Percentiles rank a stretch among this genome's conserved stretches.
Evolutionary conservation across 2,329 filamentous ascomycete species (phyloP).

Genomic region (Tolypocladium album): DNA sequence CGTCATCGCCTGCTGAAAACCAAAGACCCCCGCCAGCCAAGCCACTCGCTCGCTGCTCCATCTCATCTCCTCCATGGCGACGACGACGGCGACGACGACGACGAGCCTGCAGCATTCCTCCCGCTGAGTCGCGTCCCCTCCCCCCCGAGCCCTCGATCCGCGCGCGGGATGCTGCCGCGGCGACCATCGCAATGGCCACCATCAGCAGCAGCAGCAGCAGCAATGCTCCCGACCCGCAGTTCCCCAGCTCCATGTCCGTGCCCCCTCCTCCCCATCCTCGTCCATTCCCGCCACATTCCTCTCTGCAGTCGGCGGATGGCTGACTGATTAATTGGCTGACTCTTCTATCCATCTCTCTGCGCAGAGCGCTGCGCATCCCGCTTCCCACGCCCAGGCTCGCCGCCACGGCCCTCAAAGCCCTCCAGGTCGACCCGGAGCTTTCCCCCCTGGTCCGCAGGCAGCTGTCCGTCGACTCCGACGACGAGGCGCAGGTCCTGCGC

Average conservation of each 20-base stretch:
- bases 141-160: not conserved
- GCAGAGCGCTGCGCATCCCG: conserved; percentile 64
- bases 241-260: conserved; percentile 54
- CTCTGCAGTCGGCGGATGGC: conserved; percentile 1
- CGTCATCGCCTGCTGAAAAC: too few species aligned
- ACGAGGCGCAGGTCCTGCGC: conserved; percentile 42
- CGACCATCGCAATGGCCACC: conserved; percentile 3
- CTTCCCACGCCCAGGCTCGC: conserved; percentile 75
- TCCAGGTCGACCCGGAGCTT: conserved; percentile 81
- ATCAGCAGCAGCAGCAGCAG: conserved; percentile 32
- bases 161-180: not conserved
- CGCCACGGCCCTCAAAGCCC: conserved; percentile 59
- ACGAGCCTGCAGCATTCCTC: conserved; percentile 5
- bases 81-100: not conserved
- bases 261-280: conserved; percentile 8
- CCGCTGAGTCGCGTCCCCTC: not conserved
- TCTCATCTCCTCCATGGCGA: not conserved
- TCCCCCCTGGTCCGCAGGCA: conserved; percentile 70
- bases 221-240: conserved; percentile 32
- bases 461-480: conserved; percentile 42
- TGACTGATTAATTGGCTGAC: not conserved
- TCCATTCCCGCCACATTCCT: not conserved
- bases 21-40: not conserved
- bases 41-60: not conserved
- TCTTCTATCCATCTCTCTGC: not conserved